phyloP scores from a whole-genome alignment of 768 basidiomycete species.

The Calocera viscosa region DNA sequence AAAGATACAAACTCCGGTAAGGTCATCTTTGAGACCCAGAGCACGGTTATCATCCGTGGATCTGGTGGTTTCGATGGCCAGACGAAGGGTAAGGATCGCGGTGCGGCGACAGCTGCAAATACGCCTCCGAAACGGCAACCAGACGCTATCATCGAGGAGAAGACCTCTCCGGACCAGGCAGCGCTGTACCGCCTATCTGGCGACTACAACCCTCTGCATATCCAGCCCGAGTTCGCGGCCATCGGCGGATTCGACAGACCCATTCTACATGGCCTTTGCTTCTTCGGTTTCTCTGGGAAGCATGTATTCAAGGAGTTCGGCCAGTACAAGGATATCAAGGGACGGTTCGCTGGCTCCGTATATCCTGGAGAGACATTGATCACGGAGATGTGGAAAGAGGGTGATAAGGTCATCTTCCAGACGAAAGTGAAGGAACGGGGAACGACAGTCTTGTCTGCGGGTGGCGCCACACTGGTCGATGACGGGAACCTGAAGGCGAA shows the following conservation, averaged over 20 bases:
- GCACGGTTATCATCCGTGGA: conserved; percentile 83
- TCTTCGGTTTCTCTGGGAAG: conserved; percentile 85
- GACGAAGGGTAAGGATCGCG: conserved; percentile 74
- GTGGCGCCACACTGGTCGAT: conserved; percentile 59
- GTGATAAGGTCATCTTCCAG: conserved; percentile 76
- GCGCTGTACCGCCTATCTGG: conserved; percentile 89
- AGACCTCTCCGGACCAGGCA: conserved; percentile 69
- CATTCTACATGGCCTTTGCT: conserved; percentile 79
- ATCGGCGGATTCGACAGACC: conserved; percentile 92
- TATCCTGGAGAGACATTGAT: conserved; percentile 91
- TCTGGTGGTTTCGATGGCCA: conserved; percentile 95
- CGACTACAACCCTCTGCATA: conserved; percentile 87
- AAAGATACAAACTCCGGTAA: conserved; percentile 66
- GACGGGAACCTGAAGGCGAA: conserved; percentile 35
- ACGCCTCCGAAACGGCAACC: conserved; percentile 67
- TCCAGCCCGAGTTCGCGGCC: conserved; percentile 84
- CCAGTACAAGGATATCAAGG: conserved; percentile 84
- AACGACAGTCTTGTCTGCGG: conserved; percentile 56
- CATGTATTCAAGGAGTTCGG: conserved; percentile 84
- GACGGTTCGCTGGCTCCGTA: conserved; percentile 84
- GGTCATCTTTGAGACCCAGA: conserved; percentile 81
- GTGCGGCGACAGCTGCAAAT: conserved; percentile 73
- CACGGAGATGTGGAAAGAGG: conserved; percentile 98
- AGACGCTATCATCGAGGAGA: conserved; percentile 79
- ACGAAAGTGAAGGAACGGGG: conserved; percentile 82